A percentile compares a stretch with the other conserved stretches of the same genome.
Evolutionary conservation across 257 asterid genomes (phyloP).

Genomic region (Jaltomata sinuosa): DNA sequence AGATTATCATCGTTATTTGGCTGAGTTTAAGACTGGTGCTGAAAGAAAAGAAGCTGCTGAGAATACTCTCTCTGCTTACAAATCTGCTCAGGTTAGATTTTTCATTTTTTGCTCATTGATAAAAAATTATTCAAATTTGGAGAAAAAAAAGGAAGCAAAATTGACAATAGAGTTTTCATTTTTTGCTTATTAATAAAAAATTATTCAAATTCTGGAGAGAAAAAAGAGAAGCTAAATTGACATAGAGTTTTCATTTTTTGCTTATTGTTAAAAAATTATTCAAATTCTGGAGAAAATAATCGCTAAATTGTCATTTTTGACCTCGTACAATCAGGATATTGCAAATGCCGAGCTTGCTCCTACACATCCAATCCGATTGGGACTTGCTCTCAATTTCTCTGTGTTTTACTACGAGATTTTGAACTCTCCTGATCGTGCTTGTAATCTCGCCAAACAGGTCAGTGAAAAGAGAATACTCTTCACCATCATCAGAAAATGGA

Average conservation of each 20-base stretch:
- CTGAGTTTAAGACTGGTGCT: slow-evolving; percentile 65
- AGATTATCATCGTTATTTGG: slow-evolving; percentile 76
- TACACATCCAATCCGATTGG: slow-evolving; percentile 83
- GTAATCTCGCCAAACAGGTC: slow-evolving; percentile 85
- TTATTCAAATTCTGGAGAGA: not conserved
- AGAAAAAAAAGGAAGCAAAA: too few relatives aligned
- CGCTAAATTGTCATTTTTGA: not conserved
- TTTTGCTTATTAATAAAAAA: too few relatives aligned
- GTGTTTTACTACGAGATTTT: slow-evolving; percentile 79
- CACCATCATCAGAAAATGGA: too few relatives aligned
- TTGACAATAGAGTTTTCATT: too few relatives aligned
- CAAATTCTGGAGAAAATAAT: not conserved
- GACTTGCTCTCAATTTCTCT: slow-evolving; percentile 84
- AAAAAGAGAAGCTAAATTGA: not conserved
- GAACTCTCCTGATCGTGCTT: slow-evolving; percentile 84
- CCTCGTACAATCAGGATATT: slow-evolving; percentile 43
- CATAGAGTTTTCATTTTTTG: not conserved
- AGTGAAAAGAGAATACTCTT: not conserved
- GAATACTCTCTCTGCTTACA: slow-evolving; percentile 81
- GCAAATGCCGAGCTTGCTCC: slow-evolving; percentile 75
- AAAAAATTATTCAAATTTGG: too few relatives aligned
- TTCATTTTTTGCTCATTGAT: not conserved
- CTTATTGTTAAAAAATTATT: not conserved
- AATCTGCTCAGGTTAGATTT: slow-evolving; percentile 66
- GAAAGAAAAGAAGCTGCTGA: slow-evolving; percentile 87